Evolutionary conservation across 306 rosid genomes (phyloP).

Genomic region (Prunus padus): DNA sequence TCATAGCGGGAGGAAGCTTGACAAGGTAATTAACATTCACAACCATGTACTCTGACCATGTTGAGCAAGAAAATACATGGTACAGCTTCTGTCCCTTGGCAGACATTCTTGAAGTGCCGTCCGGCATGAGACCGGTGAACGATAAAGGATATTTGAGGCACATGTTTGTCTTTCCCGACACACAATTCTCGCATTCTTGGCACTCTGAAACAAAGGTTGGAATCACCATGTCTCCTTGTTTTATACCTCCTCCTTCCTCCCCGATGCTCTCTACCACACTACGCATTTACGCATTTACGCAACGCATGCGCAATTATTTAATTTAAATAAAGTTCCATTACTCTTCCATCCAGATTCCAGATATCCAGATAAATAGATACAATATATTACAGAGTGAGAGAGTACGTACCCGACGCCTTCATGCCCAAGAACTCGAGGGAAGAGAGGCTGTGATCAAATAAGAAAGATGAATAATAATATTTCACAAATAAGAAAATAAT

Average conservation of each 20-base stretch:
- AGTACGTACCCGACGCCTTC: slow-evolving; percentile 59
- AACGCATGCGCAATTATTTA: not conserved
- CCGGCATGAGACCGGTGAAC: slow-evolving; percentile 15
- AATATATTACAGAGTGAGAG: not conserved
- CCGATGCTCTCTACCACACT: slow-evolving; percentile 38
- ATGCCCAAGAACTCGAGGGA: slow-evolving; percentile 54
- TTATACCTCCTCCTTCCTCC: slow-evolving; percentile 16
- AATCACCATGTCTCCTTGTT: slow-evolving; percentile 35
- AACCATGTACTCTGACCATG: slow-evolving; percentile 42
- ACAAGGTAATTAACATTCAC: slow-evolving; percentile 19
- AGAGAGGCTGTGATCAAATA: slow-evolving; percentile 27
- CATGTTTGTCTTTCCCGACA: slow-evolving; percentile 23
- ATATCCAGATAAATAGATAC: too few species aligned
- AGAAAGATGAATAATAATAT: not conserved
- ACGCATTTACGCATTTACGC: not conserved
- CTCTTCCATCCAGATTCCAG: too few species aligned
- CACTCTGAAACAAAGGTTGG: slow-evolving; percentile 34
- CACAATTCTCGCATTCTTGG: slow-evolving; percentile 33
- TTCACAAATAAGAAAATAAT: not conserved
- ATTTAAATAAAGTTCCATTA: not conserved
- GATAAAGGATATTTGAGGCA: slow-evolving; percentile 30
- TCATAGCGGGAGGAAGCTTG: slow-evolving; percentile 12
- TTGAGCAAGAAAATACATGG: slow-evolving; percentile 31
- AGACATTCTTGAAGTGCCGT: slow-evolving; percentile 30
- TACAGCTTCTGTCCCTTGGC: slow-evolving; percentile 19